phyloP scores from a whole-genome alignment of 2,329 filamentous ascomycete species.

The Paramyrothecium sp. region DNA sequence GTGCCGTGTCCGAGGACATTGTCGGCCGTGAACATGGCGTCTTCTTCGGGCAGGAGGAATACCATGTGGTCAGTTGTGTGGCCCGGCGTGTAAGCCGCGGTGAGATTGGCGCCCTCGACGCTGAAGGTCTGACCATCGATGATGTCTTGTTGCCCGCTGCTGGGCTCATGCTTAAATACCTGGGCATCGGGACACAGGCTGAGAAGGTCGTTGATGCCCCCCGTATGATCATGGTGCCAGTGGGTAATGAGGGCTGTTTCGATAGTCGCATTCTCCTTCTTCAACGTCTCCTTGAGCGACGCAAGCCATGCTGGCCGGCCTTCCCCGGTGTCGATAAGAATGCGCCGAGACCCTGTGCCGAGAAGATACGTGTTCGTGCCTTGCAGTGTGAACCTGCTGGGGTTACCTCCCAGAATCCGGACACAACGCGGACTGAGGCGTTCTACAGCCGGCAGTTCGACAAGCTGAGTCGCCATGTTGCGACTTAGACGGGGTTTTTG shows the following conservation, averaged over 20 bases:
- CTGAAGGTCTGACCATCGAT: constrained; percentile 52
- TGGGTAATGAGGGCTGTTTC: constrained; percentile 78
- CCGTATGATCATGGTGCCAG: constrained; percentile 86
- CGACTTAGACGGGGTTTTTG: not conserved
- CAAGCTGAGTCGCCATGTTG: constrained; percentile 61
- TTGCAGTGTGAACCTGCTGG: constrained; percentile 73
- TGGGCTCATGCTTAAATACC: constrained; percentile 66
- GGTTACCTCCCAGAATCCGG: constrained; percentile 86
- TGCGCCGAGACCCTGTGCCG: constrained; percentile 68
- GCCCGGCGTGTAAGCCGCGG: constrained; percentile 60
- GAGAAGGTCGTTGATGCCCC: constrained; percentile 71
- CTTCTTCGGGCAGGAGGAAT: constrained; percentile 73
- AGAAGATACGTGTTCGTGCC: constrained; percentile 95
- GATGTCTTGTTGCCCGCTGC: constrained; percentile 42
- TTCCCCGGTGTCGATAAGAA: constrained; percentile 90
- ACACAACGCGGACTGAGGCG: constrained; percentile 76
- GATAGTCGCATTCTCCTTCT: constrained; percentile 66
- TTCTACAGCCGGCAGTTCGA: constrained; percentile 69
- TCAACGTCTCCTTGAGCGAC: constrained; percentile 62
- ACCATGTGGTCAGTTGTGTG: constrained; percentile 83
- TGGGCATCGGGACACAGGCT: constrained; percentile 59
- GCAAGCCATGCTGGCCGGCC: constrained; percentile 72
- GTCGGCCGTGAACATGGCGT: constrained; percentile 85
- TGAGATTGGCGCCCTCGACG: constrained; percentile 63
- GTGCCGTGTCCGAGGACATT: constrained; percentile 87